Base-by-base conservation (phyloP, 2,329 filamentous ascomycete genomes). In the Lasiodiplodia citricola region DNA sequence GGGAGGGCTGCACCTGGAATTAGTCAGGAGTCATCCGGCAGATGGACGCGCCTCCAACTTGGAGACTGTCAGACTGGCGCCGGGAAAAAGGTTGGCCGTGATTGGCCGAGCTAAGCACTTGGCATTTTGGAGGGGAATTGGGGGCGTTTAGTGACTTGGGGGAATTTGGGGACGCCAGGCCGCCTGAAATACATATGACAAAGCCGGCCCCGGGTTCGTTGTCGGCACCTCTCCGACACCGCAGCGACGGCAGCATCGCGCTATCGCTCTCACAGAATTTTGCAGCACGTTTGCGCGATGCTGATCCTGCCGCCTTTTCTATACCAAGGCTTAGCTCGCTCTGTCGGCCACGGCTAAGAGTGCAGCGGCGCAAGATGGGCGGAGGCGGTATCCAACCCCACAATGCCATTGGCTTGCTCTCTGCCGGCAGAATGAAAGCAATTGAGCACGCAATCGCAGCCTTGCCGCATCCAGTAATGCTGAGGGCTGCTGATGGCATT, bases 401-500 rank as follows among this genome's bases (percentile, higher is more conserved):
- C 44, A 5, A 13, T 16, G 28, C 47, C 25, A 52, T 64, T 64
- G 60, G 60, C 44, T 23, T 52, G 23, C 28, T 8, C 31, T 28
- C 1, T 4, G 31, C 47, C 18, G 60, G 60, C 60, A 64, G 60
- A 64, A 64, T 25, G n/a, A 52, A 38, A 64, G 47, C 47, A 18
- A 7, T 52, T n/a, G 28, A 64, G 60, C 60, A 64, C 60, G 60
- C 41, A 50, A 64, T 64, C 60, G 44, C 60, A 64, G 25, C 60
- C 47, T 64, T 64, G 21, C 60, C 60, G 25, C 11, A 64, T 52
- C 28, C 47, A 64, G 60, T 25, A 64, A 31, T 52, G 60, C 31
- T 14, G 16, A 51, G 58, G 25, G 41, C n/a, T 37, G 23, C 28
- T 18, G n/a, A 66, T 66, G 63, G 63, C 63, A 66, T 56, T 66